Conservation (phyloP, 1,284 basidiomycete species). For the Moniliophthora roreri region DNA sequence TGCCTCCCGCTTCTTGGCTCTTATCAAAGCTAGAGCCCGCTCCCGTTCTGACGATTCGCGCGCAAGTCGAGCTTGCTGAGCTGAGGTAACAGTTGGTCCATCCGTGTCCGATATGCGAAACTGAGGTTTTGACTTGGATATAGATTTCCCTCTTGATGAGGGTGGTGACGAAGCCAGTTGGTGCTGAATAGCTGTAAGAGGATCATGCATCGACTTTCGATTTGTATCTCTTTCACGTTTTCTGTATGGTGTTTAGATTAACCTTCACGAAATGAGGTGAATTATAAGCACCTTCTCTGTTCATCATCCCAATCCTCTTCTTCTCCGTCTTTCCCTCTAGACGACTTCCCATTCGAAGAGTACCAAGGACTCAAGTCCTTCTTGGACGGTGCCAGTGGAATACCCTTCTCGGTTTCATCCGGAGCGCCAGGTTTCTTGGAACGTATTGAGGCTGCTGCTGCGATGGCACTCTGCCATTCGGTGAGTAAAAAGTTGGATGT, state of each 20-base stretch:
- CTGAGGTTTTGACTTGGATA: too few species aligned
- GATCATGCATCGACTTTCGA: slow-evolving; percentile 65
- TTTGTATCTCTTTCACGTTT: slow-evolving; percentile 49
- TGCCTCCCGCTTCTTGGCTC: slow-evolving; percentile 59
- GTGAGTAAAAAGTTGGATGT: background rate
- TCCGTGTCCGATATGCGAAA: background rate
- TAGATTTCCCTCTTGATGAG: slow-evolving; percentile 24
- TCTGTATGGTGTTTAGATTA: slow-evolving; percentile 33
- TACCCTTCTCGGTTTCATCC: slow-evolving; percentile 64
- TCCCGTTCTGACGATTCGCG: slow-evolving; percentile 74
- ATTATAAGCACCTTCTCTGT: slow-evolving; percentile 27
- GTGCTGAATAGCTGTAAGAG: slow-evolving; percentile 71
- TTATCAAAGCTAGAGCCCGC: slow-evolving; percentile 68
- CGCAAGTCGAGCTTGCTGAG: slow-evolving; percentile 53
- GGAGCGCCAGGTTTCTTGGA: slow-evolving; percentile 44
- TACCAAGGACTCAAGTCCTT: slow-evolving; percentile 84
- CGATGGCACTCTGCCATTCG: slow-evolving; percentile 38
- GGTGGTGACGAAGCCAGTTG: slow-evolving; percentile 49
- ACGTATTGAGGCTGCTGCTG: slow-evolving; percentile 42
- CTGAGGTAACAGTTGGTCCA: slow-evolving; percentile 31
- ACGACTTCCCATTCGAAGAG: slow-evolving; percentile 31
- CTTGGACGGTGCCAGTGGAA: slow-evolving; percentile 67
- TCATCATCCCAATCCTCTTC: slow-evolving; percentile 26
- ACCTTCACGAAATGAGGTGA: slow-evolving; percentile 11
- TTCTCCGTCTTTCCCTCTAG: slow-evolving; percentile 6